Evolutionary conservation across 2,329 filamentous ascomycete genomes (phyloP).

Genomic region (Eutypella sp.): DNA sequence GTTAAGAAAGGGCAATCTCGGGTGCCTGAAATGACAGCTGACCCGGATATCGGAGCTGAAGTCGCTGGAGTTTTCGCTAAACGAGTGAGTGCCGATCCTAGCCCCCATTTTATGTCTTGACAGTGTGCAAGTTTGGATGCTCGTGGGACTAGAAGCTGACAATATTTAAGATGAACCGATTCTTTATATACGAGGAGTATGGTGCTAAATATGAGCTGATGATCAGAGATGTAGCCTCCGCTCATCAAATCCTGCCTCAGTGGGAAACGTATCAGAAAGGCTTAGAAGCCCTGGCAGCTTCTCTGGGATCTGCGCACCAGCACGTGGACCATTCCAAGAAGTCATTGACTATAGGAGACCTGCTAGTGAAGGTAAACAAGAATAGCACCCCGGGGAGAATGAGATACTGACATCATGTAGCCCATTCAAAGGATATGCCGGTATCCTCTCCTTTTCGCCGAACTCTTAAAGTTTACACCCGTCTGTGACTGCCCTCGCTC

Average conservation of each 20-base stretch:
- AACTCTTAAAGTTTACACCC: slow-evolving; percentile 77
- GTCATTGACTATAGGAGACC: slow-evolving; percentile 75
- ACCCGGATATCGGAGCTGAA: slow-evolving; percentile 55
- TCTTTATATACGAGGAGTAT: slow-evolving; percentile 89
- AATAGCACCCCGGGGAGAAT: neutral
- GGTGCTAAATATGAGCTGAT: slow-evolving; percentile 85
- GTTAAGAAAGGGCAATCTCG: slow-evolving; percentile 32
- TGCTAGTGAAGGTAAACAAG: slow-evolving; percentile 74
- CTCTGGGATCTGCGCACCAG: slow-evolving; percentile 65
- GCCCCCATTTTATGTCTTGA: neutral
- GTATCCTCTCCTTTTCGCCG: slow-evolving; percentile 81
- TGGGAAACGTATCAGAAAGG: slow-evolving; percentile 82
- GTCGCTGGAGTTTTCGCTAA: slow-evolving; percentile 57
- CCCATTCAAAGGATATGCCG: slow-evolving; percentile 89
- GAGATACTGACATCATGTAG: slow-evolving; percentile 36
- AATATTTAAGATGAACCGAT: slow-evolving; percentile 63
- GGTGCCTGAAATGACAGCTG: slow-evolving; percentile 49
- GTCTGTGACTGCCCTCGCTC: slow-evolving; percentile 80
- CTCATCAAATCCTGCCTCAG: slow-evolving; percentile 62
- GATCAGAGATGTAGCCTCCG: slow-evolving; percentile 67
- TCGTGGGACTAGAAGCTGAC: slow-evolving; percentile 1
- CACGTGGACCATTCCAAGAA: slow-evolving; percentile 62
- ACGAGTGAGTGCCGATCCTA: slow-evolving; percentile 39
- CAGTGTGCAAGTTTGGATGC: neutral
- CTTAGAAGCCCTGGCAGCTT: slow-evolving; percentile 75